phyloP scores from a whole-genome alignment of 495 filamentous ascomycete species.

The Lophiotrema nucula region DNA sequence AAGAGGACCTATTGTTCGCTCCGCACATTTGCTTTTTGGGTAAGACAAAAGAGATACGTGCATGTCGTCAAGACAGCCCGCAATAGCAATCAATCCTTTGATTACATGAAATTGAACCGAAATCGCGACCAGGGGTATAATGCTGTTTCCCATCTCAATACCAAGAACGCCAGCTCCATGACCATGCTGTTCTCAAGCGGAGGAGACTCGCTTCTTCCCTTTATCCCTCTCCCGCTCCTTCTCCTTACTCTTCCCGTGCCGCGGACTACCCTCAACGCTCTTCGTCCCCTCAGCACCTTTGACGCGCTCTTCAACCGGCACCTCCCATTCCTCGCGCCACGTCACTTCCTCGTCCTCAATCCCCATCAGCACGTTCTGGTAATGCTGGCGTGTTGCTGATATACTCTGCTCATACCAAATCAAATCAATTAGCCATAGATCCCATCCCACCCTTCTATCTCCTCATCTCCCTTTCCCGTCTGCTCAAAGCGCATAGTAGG shows the following conservation, averaged over 20 bases:
- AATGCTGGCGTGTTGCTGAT: constrained; percentile 41
- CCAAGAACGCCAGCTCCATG: too few species aligned
- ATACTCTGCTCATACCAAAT: constrained; percentile 40
- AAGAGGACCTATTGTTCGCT: too few species aligned
- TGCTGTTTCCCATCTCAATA: background rate
- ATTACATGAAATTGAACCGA: background rate
- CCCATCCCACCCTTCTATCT: background rate
- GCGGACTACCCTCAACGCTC: constrained; percentile 3
- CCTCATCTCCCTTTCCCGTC: background rate
- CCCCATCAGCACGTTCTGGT: constrained; percentile 36
- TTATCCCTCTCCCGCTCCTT: constrained; percentile 12
- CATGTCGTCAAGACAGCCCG: background rate
- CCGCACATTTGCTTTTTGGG: too few species aligned
- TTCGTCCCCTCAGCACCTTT: constrained; percentile 1
- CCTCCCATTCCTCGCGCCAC: constrained; percentile 23
- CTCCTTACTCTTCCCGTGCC: constrained; percentile 13
- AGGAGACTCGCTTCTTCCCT: constrained; percentile 2
- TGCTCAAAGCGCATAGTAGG: background rate
- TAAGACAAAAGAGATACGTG: too few species aligned
- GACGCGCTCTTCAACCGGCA: constrained; percentile 13
- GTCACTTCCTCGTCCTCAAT: constrained; percentile 12
- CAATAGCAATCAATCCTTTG: background rate
- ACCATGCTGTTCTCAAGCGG: too few species aligned
- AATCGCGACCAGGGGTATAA: background rate
- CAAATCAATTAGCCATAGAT: background rate